Evolutionary conservation across 352 stramenopile species (phyloP), one percentile per base, ranked within the genome.

Genomic region (Pythium rhizo-oryzae): DNA sequence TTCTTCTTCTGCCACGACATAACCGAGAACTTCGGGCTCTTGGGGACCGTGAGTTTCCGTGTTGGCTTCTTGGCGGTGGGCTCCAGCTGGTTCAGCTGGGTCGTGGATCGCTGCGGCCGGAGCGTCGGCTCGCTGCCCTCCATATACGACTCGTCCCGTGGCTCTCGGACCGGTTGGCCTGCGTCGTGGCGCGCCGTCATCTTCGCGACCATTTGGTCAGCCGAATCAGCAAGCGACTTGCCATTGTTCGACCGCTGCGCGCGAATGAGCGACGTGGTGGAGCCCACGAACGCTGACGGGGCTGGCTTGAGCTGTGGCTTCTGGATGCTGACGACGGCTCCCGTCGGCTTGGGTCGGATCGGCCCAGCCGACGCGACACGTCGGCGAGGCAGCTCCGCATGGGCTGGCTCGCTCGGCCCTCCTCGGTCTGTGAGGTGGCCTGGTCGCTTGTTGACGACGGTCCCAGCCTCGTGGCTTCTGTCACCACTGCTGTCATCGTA

Each of bases 1-100:
- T 68, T 76, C 56, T 89, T 92, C 74, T 92, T 92, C 58, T 94
- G 85, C 85, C 85, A 94, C 19, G 85, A 94, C 85, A 94, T 94
- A 52, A 94, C 76, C 0, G 85, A 94, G 65, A 94, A 94, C 53
- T 92, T 93, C 44, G 86, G 86, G 51, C 84, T 93, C 74, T 82
- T 81, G 1, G 86, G 86, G 15, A 94, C 86, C 1, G 86, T 94
- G 25, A 92, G 70, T 9, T 79, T 82, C 68, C 88, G 91, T 3
- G 19, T 61, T 28, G 35, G 50, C 18, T 44, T 66, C 24, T 30
- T 80, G 25, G n/a, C 62, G n/a, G 35, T 63, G 41, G 66, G 56
- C 67, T 46, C 74, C 66, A 59, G 46, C 47, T 62, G 60, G 24
- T 68, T 69, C 19, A 89, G 69, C 52, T 83, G 75, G 5, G 71